These are phyloP conservation scores for Cryoendolithus antarcticus DNA, from an alignment of 2,329 filamentous ascomycete species.

Conservation along the genomic window DNA sequence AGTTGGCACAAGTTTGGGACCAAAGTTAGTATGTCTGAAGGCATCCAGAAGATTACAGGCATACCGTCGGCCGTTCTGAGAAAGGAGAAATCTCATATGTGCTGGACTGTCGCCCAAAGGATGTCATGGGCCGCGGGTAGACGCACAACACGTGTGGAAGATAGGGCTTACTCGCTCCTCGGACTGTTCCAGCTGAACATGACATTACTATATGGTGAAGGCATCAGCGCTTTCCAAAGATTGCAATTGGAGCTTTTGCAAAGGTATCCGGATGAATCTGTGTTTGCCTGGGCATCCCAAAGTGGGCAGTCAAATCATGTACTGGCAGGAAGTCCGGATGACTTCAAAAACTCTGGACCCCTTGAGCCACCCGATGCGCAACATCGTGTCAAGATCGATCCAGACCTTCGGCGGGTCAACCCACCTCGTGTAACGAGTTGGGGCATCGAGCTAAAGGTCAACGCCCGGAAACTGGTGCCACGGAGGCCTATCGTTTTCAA, in stretches of 20 bases:
- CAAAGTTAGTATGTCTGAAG: constrained; percentile 2
- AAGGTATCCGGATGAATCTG: constrained; percentile 10
- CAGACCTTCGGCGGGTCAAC: constrained; percentile 5
- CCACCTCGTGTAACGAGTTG: constrained; percentile 1
- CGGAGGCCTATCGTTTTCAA: background rate
- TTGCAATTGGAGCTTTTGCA: constrained; percentile 16
- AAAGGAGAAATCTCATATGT: background rate
- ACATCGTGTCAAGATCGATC: constrained; percentile 3
- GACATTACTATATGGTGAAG: constrained; percentile 14
- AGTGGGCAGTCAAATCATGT: background rate
- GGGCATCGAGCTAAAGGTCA: background rate
- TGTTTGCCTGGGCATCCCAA: constrained; percentile 11
- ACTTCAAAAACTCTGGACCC: background rate
- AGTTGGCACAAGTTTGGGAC: constrained; percentile 1
- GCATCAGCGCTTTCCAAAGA: constrained; percentile 9
- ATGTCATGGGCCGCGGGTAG: constrained; percentile 12
- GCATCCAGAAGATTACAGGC: constrained; percentile 9
- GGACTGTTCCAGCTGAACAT: constrained; percentile 15
- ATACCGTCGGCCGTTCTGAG: background rate
- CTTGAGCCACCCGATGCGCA: background rate
- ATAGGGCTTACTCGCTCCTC: constrained; percentile 12
- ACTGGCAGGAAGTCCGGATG: background rate
- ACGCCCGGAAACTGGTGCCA: background rate
- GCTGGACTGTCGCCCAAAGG: background rate
- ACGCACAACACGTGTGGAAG: constrained; percentile 9